phyloP scores from a whole-genome alignment of 2,329 filamentous ascomycete genomes.

The Uncinocarpus reesii region DNA sequence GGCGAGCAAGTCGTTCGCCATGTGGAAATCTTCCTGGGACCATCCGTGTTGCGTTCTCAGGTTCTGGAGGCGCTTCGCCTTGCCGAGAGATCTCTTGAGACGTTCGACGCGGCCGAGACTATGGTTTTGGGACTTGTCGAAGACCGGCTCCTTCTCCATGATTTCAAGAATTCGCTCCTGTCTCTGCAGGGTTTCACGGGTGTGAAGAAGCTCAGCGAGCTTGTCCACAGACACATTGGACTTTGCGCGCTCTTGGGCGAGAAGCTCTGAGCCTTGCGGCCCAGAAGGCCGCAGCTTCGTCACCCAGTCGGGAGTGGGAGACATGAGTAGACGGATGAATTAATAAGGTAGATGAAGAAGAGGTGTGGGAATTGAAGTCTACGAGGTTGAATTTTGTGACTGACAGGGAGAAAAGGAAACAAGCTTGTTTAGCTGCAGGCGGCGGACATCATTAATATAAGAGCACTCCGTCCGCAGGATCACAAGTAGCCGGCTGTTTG shows the following conservation, averaged over 20 bases:
- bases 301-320: slow-evolving; percentile 52
- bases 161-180: slow-evolving; percentile 53
- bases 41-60: slow-evolving; percentile 58
- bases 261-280: slow-evolving; percentile 59
- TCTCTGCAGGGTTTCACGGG: slow-evolving; percentile 51
- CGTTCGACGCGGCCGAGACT: slow-evolving; percentile 59
- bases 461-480: neutral
- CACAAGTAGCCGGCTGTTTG: neutral
- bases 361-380: no score
- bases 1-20: slow-evolving; percentile 58
- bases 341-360: neutral
- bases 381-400: no score
- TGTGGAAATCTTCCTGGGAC: slow-evolving; percentile 52
- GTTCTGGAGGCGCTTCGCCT: slow-evolving; percentile 60
- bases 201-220: slow-evolving; percentile 59
- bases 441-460: slow-evolving; percentile 3
- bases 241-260: slow-evolving; percentile 56
- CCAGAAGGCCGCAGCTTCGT: slow-evolving; percentile 55
- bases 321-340: slow-evolving; percentile 22
- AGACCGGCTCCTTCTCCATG: slow-evolving; percentile 58
- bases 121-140: slow-evolving; percentile 70
- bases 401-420: neutral
- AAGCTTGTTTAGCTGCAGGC: neutral
- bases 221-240: slow-evolving; percentile 58
- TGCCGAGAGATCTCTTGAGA: slow-evolving; percentile 58